Evolutionary conservation across 2,329 filamentous ascomycete species (phyloP).

Genomic region (Aaosphaeria arxii): DNA sequence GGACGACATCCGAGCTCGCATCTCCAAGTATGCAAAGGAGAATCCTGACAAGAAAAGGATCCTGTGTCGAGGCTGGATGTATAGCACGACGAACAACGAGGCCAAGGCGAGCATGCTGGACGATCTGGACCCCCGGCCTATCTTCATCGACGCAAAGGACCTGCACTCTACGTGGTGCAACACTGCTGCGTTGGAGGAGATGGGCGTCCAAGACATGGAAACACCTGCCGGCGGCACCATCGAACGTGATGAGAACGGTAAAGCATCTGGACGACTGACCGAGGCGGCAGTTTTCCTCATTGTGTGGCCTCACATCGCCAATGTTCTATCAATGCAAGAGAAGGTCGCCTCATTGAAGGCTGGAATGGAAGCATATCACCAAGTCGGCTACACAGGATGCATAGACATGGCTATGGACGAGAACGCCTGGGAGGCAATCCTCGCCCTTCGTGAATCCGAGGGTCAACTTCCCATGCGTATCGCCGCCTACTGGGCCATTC

Average conservation of each 20-base stretch:
- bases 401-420: constrained; percentile 62
- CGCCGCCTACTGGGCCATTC: constrained; percentile 57
- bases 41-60: constrained; percentile 49
- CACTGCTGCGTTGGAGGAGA: constrained; percentile 50
- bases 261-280: constrained; percentile 50
- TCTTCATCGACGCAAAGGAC: constrained; percentile 58
- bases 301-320: constrained; percentile 54
- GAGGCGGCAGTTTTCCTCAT: constrained; percentile 55
- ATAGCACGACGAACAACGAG: constrained; percentile 52
- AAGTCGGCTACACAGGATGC: constrained; percentile 53
- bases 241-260: constrained; percentile 47
- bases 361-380: constrained; percentile 50
- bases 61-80: constrained; percentile 56
- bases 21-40: constrained; percentile 44
- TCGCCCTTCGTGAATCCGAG: constrained; percentile 36
- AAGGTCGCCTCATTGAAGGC: constrained; percentile 46
- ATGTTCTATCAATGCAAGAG: constrained; percentile 48
- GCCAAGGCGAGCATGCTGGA: constrained; percentile 53
- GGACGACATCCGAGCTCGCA: constrained; percentile 48
- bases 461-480: constrained; percentile 45
- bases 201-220: constrained; percentile 46
- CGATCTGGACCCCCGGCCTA: constrained; percentile 50
- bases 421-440: constrained; percentile 52
- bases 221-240: constrained; percentile 54
- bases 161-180: constrained; percentile 58